Evolutionary conservation across 345 rosid genomes (phyloP).

Genomic region (Jatropha curcas): DNA sequence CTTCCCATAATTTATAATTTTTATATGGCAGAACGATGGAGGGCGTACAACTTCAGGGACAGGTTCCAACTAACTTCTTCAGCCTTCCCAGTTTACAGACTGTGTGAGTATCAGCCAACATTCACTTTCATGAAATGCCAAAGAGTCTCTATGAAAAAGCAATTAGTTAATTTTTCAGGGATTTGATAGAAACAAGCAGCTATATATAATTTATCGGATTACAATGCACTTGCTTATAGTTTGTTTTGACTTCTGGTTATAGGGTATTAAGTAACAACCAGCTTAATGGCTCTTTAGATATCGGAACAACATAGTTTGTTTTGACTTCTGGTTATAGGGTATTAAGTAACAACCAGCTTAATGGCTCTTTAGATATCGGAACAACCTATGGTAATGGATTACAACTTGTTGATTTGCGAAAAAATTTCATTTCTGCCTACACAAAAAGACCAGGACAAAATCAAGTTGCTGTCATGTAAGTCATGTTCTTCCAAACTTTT

Average conservation of each 20-base stretch:
- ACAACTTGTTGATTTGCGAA: slow-evolving; percentile 6
- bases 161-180: too few species aligned
- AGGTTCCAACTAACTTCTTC: not conserved
- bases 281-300: slow-evolving; percentile 5
- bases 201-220: too few species aligned
- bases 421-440: not conserved
- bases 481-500: not conserved
- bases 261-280: slow-evolving; percentile 8
- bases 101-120: too few species aligned
- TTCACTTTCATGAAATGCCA: too few species aligned
- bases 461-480: not conserved
- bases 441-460: not conserved
- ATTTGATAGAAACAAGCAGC: not conserved
- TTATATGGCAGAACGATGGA: slow-evolving; percentile 5
- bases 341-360: slow-evolving; percentile 7
- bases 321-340: not conserved
- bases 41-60: slow-evolving; percentile 1
- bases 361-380: slow-evolving; percentile 47
- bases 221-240: too few species aligned
- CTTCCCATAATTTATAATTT: not conserved
- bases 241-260: not conserved
- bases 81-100: not conserved
- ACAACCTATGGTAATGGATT: not conserved
- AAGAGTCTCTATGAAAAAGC: too few species aligned
- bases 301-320: not conserved